Evolutionary conservation across 768 basidiomycete genomes (phyloP).

Genomic region (Fomitopsis pulvina): DNA sequence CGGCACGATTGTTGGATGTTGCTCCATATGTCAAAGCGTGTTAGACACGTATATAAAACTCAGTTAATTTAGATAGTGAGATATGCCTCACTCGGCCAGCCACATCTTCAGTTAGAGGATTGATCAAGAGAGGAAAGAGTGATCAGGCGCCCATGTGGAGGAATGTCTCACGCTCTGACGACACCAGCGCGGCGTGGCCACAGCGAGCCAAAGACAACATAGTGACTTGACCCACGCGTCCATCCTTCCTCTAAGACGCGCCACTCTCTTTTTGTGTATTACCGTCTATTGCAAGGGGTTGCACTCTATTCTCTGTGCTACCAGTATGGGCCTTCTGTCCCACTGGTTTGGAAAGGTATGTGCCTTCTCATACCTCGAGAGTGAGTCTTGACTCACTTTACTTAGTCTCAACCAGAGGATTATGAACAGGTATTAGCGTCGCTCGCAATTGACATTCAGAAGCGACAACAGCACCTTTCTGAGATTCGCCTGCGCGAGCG

Average conservation of each 20-base stretch:
- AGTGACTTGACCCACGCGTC: neutral
- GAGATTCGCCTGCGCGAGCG: conserved; percentile 86
- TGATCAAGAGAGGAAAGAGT: too few relatives aligned
- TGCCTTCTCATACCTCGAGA: neutral
- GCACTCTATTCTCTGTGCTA: neutral
- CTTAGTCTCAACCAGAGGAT: conserved; percentile 42
- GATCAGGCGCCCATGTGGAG: neutral
- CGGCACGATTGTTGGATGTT: too few relatives aligned
- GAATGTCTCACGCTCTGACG: neutral
- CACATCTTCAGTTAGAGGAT: too few relatives aligned
- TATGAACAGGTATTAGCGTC: conserved; percentile 68
- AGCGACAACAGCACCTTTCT: conserved; percentile 65
- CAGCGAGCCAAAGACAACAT: neutral
- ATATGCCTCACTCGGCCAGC: too few relatives aligned
- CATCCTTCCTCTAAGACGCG: neutral
- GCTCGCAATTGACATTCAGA: conserved; percentile 63
- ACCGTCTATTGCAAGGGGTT: too few relatives aligned
- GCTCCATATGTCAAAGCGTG: too few relatives aligned
- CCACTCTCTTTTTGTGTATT: neutral
- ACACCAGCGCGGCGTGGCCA: neutral
- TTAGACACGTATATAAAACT: too few relatives aligned
- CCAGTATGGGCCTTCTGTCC: neutral
- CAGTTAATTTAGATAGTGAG: too few relatives aligned
- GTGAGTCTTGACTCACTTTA: neutral
- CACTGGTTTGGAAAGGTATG: conserved; percentile 1